Evolutionary conservation across 805 yeast genomes (phyloP), one percentile per base, ranked within the genome.

Genomic region (Wickerhamiella qilinensis): DNA sequence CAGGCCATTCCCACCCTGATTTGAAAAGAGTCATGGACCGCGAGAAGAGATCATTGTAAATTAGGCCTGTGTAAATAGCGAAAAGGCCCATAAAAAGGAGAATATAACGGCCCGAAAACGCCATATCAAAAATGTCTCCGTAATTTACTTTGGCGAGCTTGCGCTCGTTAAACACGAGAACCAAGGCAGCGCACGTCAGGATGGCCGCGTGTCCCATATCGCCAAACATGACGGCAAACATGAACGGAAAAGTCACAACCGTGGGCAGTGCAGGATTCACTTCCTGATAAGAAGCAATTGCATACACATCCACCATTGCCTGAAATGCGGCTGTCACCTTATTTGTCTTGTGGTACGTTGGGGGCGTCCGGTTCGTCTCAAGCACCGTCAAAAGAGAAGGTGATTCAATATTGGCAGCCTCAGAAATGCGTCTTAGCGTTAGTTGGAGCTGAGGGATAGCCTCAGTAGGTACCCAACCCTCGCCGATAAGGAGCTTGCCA

Each of bases 191-290:
- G 40, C 79, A 58, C 39, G 78, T 69, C 58, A 91, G 64, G 35
- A 91, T 71, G 43, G 85, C 70, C 4, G 98, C 98, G 63, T 91
- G 98, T 14, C 98, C 98, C 42, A 86, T 57, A 64, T 91, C 98
- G 66, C 98, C 98, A 66, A 91, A 91, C 98, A 91, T 91, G 51
- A 91, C 79, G 21, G 98, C 96, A 63, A 91, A 91, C 93, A 91
- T 81, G 58, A 91, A 91, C 19, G 98, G 98, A 65, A 91, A 91
- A 0, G 98, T 91, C 20, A 91, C 78, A 35, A 84, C 73, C 1
- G 98, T 88, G 3, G 98, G 88, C 46, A 91, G 65, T 39, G 94
- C 98, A 3, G 98, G 94, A 58, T 91, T 91, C 21, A 91, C 91
- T 59, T 91, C 98, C 50, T 84, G 77, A 62, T 91, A 91, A 2